Evolutionary conservation across 352 stramenopile species (phyloP).

Genomic region (Pythium dissimile): DNA sequence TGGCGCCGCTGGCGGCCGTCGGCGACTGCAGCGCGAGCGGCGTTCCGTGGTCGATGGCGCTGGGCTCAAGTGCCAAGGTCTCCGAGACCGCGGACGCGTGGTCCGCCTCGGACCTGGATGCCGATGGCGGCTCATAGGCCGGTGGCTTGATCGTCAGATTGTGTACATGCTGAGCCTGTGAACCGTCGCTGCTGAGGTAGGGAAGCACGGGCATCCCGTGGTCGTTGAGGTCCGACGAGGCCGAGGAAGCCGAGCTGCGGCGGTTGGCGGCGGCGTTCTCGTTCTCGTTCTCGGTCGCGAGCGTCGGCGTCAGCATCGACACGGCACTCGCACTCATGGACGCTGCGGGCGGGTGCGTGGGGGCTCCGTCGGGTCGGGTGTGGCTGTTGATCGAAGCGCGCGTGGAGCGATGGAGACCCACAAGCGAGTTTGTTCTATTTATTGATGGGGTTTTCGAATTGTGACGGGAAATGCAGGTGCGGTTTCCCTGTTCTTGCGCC

Average conservation of each 20-base stretch:
- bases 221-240: slow-evolving; percentile 23
- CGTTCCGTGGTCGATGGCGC: not conserved
- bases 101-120: slow-evolving; percentile 8
- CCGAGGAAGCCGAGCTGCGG: slow-evolving; percentile 25
- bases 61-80: slow-evolving; percentile 7
- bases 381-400: not conserved
- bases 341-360: not conserved
- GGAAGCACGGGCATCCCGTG: slow-evolving; percentile 25
- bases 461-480: too few species aligned
- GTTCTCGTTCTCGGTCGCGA: slow-evolving; percentile 12
- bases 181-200: slow-evolving; percentile 11
- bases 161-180: too few species aligned
- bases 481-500: too few species aligned
- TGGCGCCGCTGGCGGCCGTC: slow-evolving; percentile 1
- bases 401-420: too few species aligned
- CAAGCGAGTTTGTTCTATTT: too few species aligned
- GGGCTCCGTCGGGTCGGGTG: not conserved
- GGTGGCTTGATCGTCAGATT: slow-evolving; percentile 10
- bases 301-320: not conserved
- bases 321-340: slow-evolving; percentile 3
- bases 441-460: too few species aligned
- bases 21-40: slow-evolving; percentile 22
- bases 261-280: slow-evolving; percentile 12
- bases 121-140: slow-evolving; percentile 1
- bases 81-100: slow-evolving; percentile 6